phyloP scores from a whole-genome alignment of 805 yeast genomes.

The Candida nanaspora region DNA sequence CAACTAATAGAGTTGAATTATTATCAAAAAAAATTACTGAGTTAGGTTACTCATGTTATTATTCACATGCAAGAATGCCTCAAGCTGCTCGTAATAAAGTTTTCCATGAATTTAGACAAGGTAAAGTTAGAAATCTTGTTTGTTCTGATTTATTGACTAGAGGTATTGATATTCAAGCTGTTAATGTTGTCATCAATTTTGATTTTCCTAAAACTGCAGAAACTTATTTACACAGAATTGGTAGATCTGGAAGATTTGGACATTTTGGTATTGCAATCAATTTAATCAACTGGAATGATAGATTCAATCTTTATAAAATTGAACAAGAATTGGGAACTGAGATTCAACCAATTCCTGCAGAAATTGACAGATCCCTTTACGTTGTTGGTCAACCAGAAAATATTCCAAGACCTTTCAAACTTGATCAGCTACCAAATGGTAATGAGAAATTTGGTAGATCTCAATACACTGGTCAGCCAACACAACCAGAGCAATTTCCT shows the following conservation, averaged over 20 bases:
- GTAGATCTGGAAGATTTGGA: conserved; percentile 98
- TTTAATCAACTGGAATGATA: conserved; percentile 93
- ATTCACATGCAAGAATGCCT: conserved; percentile 96
- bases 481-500: conserved; percentile 20
- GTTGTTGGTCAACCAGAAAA: conserved; percentile 72
- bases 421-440: conserved; percentile 39
- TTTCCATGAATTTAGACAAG: conserved; percentile 97
- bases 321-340: conserved; percentile 98
- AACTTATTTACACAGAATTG: conserved; percentile 95
- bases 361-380: conserved; percentile 80
- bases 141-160: conserved; percentile 95
- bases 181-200: conserved; percentile 94
- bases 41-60: conserved; percentile 92
- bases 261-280: conserved; percentile 97
- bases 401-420: conserved; percentile 86
- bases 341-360: conserved; percentile 93
- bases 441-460: conserved; percentile 19
- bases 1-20: conserved; percentile 92
- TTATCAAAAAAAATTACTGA: conserved; percentile 95
- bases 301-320: conserved; percentile 86
- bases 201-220: conserved; percentile 98
- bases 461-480: conserved; percentile 21
- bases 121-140: conserved; percentile 93
- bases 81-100: conserved; percentile 96
- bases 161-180: conserved; percentile 99